Evolutionary conservation across 75 land plant genomes (phyloP), one percentile per base, ranked within the genome.

Genomic region (Pinus taeda): DNA sequence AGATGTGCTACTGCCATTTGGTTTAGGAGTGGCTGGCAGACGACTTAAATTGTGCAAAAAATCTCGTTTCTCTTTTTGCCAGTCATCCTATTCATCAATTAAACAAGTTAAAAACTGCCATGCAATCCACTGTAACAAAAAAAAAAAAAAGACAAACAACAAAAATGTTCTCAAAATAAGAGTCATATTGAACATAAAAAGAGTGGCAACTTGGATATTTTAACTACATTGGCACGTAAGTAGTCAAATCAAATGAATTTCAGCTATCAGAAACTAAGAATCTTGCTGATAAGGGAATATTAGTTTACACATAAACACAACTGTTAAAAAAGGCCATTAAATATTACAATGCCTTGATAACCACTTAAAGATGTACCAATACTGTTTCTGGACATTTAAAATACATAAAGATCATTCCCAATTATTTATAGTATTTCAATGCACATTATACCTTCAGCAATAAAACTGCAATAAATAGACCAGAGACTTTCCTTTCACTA

Each of bases 1-100:
- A 20, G 78, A 77, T 29, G 24, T 45, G 58, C 79, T 75, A 63
- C 77, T 75, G 2, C 18, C 84, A 66, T 79, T 90, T 76, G 85
- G 71, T 71, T 81, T 78, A 60, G 98, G 95, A 58, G 89, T 78
- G 36, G 83, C 65, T 65, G 99, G 94, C 14, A 97, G 79, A 11
- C 95, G 90, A 76, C 90, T 95, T 69, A 97, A 74, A 77, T 88
- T 93, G 81, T 95, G 98, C 71, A 97, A 85, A 74, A 95, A 95
- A 39, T 95, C 98, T 15, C 87, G 82, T 63, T 93, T 97, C 61
- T 97, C 99, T 81, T 91, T 95, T 78, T 91, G 85, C 99, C 99
- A 97, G 71, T 97, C 98, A 75, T 95, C 99, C 99, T 97, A 81
- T 26, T 39, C 49, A 45, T 37, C 60, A 60, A 79, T 58, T 29